Evolutionary conservation across 2,329 filamentous ascomycete species (phyloP), one percentile per base, ranked within the genome.

Genomic region (Phyllosticta citribraziliensis): DNA sequence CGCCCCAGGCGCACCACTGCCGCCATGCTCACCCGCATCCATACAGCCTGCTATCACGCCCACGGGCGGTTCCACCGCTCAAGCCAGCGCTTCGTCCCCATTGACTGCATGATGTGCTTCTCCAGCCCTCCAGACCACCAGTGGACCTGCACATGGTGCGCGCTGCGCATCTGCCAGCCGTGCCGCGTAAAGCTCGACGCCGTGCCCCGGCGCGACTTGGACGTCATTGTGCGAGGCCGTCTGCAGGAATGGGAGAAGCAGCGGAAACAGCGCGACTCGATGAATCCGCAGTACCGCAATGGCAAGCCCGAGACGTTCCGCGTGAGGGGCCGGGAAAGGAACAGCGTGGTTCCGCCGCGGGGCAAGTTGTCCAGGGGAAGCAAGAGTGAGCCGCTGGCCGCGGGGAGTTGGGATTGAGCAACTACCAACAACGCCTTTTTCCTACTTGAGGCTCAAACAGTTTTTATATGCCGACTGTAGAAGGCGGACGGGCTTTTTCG

Each of bases 131-230:
- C 57, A 2, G 69, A 70, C 20, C 61, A 66, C 17, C 69, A 67
- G 61, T 73, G 70, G 68, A 64, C 64, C n/a, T 75, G 73, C 55
- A 66, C 67, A 17, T 74, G 71, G 71, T 75, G 73, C 58, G 69
- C 69, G 60, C 60, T 75, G 63, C 55, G 72, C 9, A 66, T 75
- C 19, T 75, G 73, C 60, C 35, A 63, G 5, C 56, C 5, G 2
- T 75, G 73, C 35, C 67, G 68, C 12, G 63, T 65, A 8, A 68
- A 68, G 51, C 61, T 74, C 51, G 57, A 58, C 33, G 55, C 58
- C 5, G 19, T 60, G 9, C 58, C 58, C 14, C 40, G 58, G n/a
- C 55, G 55, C 19, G 56, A 40, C 25, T 35, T 60, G 24, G 53
- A 60, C 2, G 47, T 25, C 14, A 33, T 60, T 4, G 33, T 60